Conservation (phyloP, 2,329 filamentous ascomycete species). For the Colletotrichum karsti region DNA sequence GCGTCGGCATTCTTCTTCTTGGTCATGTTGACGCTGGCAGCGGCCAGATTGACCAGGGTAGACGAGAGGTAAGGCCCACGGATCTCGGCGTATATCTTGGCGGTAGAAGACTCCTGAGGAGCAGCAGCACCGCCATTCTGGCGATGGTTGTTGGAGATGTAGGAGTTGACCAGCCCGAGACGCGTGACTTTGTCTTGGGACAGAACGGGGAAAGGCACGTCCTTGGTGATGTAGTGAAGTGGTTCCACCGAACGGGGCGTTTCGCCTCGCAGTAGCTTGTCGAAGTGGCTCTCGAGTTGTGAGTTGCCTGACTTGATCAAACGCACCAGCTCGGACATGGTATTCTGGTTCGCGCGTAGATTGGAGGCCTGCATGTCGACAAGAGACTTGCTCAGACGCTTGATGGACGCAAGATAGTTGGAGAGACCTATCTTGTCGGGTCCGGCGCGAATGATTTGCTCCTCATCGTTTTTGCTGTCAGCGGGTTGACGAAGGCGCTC, state of each 20-base stretch:
- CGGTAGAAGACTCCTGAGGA: constrained; percentile 73
- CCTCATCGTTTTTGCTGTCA: constrained; percentile 90
- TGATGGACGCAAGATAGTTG: constrained; percentile 89
- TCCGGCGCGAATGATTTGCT: constrained; percentile 88
- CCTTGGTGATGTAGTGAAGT: constrained; percentile 91
- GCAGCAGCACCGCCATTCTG: constrained; percentile 47
- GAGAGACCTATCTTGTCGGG: constrained; percentile 83
- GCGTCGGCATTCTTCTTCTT: constrained; percentile 85
- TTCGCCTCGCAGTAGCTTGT: constrained; percentile 77
- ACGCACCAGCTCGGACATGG: constrained; percentile 80
- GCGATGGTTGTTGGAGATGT: constrained; percentile 71
- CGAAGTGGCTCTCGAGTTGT: constrained; percentile 86
- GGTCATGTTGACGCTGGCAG: constrained; percentile 83
- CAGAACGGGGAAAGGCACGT: constrained; percentile 83
- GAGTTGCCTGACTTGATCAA: constrained; percentile 82
- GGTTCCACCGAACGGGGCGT: constrained; percentile 86
- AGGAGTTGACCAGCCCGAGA: constrained; percentile 80
- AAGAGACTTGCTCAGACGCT: constrained; percentile 87
- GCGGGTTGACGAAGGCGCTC: constrained; percentile 89
- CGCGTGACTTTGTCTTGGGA: constrained; percentile 79
- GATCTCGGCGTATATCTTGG: constrained; percentile 85
- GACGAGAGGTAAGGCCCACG: constrained; percentile 86
- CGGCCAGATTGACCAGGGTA: constrained; percentile 85
- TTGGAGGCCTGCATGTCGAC: constrained; percentile 89
- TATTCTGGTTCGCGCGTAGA: constrained; percentile 89